These are phyloP conservation scores for Cerioporus squamosus DNA, from an alignment of 1,284 basidiomycete genomes.

Conservation along the genomic window DNA sequence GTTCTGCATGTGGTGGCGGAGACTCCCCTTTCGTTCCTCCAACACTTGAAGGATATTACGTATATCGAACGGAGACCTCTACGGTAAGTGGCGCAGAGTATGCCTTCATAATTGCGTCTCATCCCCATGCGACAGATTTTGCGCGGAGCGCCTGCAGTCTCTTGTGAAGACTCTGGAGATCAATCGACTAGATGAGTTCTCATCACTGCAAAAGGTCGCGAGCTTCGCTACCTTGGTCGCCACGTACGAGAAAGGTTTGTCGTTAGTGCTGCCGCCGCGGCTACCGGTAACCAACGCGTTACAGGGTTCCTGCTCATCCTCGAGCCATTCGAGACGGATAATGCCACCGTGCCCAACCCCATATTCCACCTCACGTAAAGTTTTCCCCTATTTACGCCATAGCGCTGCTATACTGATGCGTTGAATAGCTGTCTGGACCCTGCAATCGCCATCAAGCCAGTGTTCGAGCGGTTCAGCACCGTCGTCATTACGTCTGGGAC, in stretches of 20 bases:
- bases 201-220: conserved; percentile 94
- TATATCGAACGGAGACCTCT: conserved; percentile 98
- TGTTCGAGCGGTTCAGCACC: conserved; percentile 98
- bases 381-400: conserved; percentile 20
- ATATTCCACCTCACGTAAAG: conserved; percentile 96
- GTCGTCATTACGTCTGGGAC: conserved; percentile 99
- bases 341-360: conserved; percentile 98
- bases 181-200: conserved; percentile 89
- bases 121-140: conserved; percentile 68
- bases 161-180: conserved; percentile 94
- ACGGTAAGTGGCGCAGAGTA: conserved; percentile 52
- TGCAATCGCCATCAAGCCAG: conserved; percentile 95
- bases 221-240: conserved; percentile 96
- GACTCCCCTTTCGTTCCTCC: conserved; percentile 97
- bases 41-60: conserved; percentile 98
- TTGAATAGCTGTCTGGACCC: conserved; percentile 89
- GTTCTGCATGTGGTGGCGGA: conserved; percentile 99
- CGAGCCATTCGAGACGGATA: conserved; percentile 99
- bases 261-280: not conserved
- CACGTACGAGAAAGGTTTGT: conserved; percentile 94
- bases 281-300: conserved; percentile 2
- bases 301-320: conserved; percentile 95
- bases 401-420: not conserved
- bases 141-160: conserved; percentile 94
- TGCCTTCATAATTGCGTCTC: conserved; percentile 8